phyloP scores from a whole-genome alignment of 768 basidiomycete genomes.

The Boletus rubropictus region DNA sequence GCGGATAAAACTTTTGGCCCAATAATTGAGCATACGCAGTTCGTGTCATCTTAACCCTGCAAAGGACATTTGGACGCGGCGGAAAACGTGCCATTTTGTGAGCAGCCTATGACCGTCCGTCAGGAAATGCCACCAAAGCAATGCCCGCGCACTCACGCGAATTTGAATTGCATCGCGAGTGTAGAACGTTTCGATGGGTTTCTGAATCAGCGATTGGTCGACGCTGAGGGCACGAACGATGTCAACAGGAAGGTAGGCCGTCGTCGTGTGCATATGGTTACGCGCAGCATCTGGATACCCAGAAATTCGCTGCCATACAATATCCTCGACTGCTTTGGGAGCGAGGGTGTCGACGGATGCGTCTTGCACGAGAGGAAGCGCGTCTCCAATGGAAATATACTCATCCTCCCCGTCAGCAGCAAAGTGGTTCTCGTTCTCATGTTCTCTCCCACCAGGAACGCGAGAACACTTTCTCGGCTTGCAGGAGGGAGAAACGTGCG shows the following conservation, averaged over 20 bases:
- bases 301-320: constrained; percentile 65
- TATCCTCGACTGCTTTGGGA: constrained; percentile 52
- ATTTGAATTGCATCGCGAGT: constrained; percentile 89
- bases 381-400: constrained; percentile 56
- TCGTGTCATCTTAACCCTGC: constrained; percentile 72
- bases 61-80: constrained; percentile 57
- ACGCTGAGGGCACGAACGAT: constrained; percentile 66
- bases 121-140: neutral
- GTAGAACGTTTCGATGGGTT: constrained; percentile 89
- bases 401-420: constrained; percentile 39
- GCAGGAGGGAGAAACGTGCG: constrained; percentile 61
- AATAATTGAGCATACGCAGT: constrained; percentile 91
- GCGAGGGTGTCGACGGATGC: constrained; percentile 51
- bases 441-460: constrained; percentile 36
- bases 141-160: constrained; percentile 50
- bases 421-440: constrained; percentile 47
- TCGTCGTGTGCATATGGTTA: constrained; percentile 69
- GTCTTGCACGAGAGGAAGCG: constrained; percentile 58
- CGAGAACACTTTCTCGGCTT: constrained; percentile 47
- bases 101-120: constrained; percentile 53
- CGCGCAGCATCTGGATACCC: constrained; percentile 68
- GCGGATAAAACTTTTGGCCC: constrained; percentile 89
- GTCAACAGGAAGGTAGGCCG: constrained; percentile 74
- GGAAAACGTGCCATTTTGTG: constrained; percentile 89
- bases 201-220: constrained; percentile 70